These are phyloP conservation scores for Neurospora africana DNA, from an alignment of 495 filamentous ascomycete species.

Conservation along the genomic window DNA sequence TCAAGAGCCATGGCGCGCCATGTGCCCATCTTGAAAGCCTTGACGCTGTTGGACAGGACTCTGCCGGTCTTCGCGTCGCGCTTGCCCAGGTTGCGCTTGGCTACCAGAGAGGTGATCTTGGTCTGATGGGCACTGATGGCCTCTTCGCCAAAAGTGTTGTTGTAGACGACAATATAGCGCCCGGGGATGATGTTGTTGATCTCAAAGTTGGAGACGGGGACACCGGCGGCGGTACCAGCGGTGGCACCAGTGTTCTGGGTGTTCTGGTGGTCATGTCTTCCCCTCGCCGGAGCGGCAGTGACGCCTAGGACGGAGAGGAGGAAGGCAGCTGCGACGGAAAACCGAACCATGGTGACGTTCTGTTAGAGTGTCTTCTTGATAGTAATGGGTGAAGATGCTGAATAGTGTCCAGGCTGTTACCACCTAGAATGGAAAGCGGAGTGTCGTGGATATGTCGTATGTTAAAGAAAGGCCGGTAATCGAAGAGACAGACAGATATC, in stretches of 20 bases:
- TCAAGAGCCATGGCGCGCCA: slow-evolving; percentile 41
- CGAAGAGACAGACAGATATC: background rate
- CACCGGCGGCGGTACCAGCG: slow-evolving; percentile 21
- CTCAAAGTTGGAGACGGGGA: slow-evolving; percentile 35
- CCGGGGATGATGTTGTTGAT: slow-evolving; percentile 30
- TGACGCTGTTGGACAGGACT: slow-evolving; percentile 29
- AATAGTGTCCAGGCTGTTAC: background rate
- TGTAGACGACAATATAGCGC: slow-evolving; percentile 42
- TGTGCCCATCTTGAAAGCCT: slow-evolving; percentile 29
- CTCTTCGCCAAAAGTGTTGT: slow-evolving; percentile 30
- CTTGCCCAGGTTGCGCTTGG: slow-evolving; percentile 38
- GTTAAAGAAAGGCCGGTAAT: background rate
- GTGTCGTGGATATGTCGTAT: background rate
- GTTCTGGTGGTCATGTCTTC: background rate
- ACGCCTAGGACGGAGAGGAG: slow-evolving; percentile 24
- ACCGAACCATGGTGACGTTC: slow-evolving; percentile 17
- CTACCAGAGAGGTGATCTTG: slow-evolving; percentile 30
- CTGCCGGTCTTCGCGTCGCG: slow-evolving; percentile 27
- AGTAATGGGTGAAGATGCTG: background rate
- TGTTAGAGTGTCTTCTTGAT: background rate
- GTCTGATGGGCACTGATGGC: slow-evolving; percentile 31
- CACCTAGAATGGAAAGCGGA: background rate
- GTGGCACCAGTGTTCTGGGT: background rate
- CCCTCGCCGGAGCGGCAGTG: slow-evolving; percentile 16
- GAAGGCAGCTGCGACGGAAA: slow-evolving; percentile 17